Conservation (phyloP, 768 basidiomycete genomes). For the Boletus sensibilis region DNA sequence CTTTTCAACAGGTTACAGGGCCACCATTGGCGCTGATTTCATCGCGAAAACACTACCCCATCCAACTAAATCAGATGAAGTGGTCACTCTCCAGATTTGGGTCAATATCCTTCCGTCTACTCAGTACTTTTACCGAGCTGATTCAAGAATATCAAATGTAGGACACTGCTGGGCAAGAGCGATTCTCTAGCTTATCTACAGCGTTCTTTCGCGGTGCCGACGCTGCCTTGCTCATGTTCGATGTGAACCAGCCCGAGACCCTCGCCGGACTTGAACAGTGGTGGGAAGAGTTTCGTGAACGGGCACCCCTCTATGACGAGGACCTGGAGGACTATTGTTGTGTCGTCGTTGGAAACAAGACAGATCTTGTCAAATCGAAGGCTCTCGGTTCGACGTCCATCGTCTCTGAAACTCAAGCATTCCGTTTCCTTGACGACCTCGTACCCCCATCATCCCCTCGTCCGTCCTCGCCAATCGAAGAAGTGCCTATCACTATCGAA, state of each 20-base stretch:
- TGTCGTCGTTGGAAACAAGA: conserved; percentile 76
- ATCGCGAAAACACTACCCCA: conserved; percentile 73
- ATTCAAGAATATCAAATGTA: conserved; percentile 27
- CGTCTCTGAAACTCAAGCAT: conserved; percentile 45
- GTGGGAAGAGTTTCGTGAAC: conserved; percentile 75
- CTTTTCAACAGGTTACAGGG: conserved; percentile 75
- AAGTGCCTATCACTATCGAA: conserved; percentile 14
- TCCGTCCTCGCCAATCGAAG: conserved; percentile 9
- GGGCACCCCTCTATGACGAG: conserved; percentile 65
- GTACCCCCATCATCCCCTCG: conserved; percentile 40
- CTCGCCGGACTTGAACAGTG: conserved; percentile 61
- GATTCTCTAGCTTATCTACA: conserved; percentile 77
- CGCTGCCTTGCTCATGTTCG: conserved; percentile 78
- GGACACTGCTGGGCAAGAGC: conserved; percentile 88
- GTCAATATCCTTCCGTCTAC: conserved; percentile 32
- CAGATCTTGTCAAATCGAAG: conserved; percentile 45
- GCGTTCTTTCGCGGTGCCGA: conserved; percentile 88
- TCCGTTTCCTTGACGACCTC: conserved; percentile 54
- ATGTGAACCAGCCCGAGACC: conserved; percentile 66
- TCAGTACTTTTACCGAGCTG: neutral
- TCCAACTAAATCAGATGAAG: conserved; percentile 50
- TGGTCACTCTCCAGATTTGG: conserved; percentile 70
- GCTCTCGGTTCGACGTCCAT: conserved; percentile 17
- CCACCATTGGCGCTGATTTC: conserved; percentile 90
- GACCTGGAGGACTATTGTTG: conserved; percentile 65